A percentile compares a stretch with the other conserved stretches of the same genome.
These are phyloP conservation scores for Diaporthe longicolla DNA, from an alignment of 2,329 filamentous ascomycete species.

Conservation along the genomic window DNA sequence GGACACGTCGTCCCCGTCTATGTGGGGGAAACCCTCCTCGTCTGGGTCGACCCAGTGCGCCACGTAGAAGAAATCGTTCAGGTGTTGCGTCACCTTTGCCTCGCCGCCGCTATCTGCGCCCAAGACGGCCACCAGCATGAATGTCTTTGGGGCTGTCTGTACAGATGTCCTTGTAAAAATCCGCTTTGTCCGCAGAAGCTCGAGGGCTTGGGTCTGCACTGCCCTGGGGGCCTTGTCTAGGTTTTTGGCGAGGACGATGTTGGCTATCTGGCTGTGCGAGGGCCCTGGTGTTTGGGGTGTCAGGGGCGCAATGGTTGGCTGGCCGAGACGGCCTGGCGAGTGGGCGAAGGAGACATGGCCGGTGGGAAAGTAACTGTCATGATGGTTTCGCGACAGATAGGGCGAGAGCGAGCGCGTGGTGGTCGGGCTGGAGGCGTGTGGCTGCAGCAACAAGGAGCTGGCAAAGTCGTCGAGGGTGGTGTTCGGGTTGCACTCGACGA, in stretches of 20 bases:
- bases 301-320: slow-evolving; percentile 45
- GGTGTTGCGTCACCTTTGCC: slow-evolving; percentile 67
- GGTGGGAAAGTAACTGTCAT: slow-evolving; percentile 47
- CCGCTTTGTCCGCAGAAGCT: slow-evolving; percentile 85
- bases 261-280: slow-evolving; percentile 71
- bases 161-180: slow-evolving; percentile 83
- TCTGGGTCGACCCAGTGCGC: slow-evolving; percentile 85
- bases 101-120: slow-evolving; percentile 61
- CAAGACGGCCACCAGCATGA: slow-evolving; percentile 85
- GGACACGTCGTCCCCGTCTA: slow-evolving; percentile 71
- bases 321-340: slow-evolving; percentile 22
- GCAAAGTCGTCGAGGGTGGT: slow-evolving; percentile 88
- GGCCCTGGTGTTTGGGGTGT: slow-evolving; percentile 44
- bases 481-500: slow-evolving; percentile 79
- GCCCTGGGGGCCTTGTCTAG: slow-evolving; percentile 80
- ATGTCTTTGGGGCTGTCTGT: slow-evolving; percentile 81
- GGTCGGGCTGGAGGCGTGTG: slow-evolving; percentile 58
- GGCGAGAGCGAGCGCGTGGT: slow-evolving; percentile 44
- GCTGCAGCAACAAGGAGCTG: slow-evolving; percentile 72
- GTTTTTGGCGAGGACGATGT: slow-evolving; percentile 86
- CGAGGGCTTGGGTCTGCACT: slow-evolving; percentile 84
- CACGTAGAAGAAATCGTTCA: slow-evolving; percentile 89
- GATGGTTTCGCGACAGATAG: slow-evolving; percentile 37
- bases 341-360: slow-evolving; percentile 30
- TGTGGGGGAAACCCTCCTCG: slow-evolving; percentile 79